A percentile compares a stretch with the other conserved stretches of the same genome.
phyloP scores from a whole-genome alignment of 2,329 filamentous ascomycete species.

The Aspergillus sp. region DNA sequence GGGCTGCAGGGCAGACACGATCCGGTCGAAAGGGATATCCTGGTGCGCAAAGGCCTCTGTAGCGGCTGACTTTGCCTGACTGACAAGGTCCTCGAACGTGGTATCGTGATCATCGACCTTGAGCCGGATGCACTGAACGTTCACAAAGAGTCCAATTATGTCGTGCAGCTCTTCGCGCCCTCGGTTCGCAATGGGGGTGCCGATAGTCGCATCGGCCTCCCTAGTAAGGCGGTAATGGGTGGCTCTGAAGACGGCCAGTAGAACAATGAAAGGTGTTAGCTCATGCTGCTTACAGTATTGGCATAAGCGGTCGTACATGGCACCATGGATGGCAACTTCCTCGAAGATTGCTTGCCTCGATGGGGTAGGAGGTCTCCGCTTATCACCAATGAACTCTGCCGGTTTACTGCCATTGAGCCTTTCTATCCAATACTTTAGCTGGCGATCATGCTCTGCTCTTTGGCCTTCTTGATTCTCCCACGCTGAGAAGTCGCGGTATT shows the following conservation, averaged over 20 bases:
- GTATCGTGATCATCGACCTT: not conserved
- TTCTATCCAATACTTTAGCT: conserved; percentile 11
- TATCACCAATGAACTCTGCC: conserved; percentile 10
- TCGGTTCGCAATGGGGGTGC: conserved; percentile 5
- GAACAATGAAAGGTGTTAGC: conserved; percentile 3
- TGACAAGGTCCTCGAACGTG: conserved; percentile 4
- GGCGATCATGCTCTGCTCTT: not conserved
- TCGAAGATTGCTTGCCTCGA: conserved; percentile 4
- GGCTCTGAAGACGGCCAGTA: conserved; percentile 11
- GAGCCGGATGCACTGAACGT: conserved; percentile 14
- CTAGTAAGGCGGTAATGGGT: conserved; percentile 16
- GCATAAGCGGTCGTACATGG: not conserved
- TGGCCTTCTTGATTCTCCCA: conserved; percentile 12
- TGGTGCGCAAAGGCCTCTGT: not conserved
- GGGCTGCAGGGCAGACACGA: conserved; percentile 2
- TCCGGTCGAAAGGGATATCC: conserved; percentile 4
- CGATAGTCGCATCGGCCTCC: conserved; percentile 8
- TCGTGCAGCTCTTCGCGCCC: conserved; percentile 5
- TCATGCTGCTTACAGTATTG: not conserved
- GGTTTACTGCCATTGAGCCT: conserved; percentile 11
- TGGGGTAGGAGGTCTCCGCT: not conserved
- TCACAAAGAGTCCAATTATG: conserved; percentile 14
- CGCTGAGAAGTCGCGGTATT: conserved; percentile 12
- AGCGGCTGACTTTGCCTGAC: not conserved
- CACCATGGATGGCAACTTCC: not conserved